phyloP scores from a whole-genome alignment of 352 stramenopile genomes.

The Phytopythium vexans region DNA sequence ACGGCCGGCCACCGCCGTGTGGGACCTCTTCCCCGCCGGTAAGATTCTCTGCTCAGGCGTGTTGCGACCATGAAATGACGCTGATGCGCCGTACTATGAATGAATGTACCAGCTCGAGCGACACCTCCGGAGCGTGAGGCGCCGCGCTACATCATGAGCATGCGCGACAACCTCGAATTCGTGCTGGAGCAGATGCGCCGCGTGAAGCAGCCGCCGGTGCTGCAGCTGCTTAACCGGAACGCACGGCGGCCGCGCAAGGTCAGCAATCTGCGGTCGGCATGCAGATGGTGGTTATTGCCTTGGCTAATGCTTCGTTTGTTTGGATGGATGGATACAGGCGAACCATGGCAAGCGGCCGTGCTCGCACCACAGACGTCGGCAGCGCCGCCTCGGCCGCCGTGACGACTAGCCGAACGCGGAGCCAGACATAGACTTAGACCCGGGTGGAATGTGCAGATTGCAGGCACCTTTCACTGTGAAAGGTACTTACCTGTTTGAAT shows the following conservation, averaged over 20 bases:
- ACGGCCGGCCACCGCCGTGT: constrained; percentile 17
- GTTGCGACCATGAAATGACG: background rate
- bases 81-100: background rate
- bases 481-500: too few relatives aligned
- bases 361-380: constrained; percentile 41
- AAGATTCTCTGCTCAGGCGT: background rate
- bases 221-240: constrained; percentile 49
- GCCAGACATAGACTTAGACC: background rate
- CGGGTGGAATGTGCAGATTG: background rate
- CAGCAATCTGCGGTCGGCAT: background rate
- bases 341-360: constrained; percentile 55
- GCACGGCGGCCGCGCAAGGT: constrained; percentile 45
- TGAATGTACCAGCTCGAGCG: constrained; percentile 9
- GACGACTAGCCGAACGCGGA: constrained; percentile 2
- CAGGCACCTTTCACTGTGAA: background rate
- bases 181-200: constrained; percentile 55
- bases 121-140: constrained; percentile 15
- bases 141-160: constrained; percentile 50
- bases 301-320: background rate
- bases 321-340: constrained; percentile 15
- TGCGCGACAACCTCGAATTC: constrained; percentile 54
- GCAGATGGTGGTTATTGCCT: background rate
- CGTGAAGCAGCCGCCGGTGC: constrained; percentile 20
- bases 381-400: constrained; percentile 39
- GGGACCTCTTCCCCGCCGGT: constrained; percentile 50